Evolutionary conservation across 176 grass and related monocot genomes (phyloP).

Genomic region (Hordeum marinum): DNA sequence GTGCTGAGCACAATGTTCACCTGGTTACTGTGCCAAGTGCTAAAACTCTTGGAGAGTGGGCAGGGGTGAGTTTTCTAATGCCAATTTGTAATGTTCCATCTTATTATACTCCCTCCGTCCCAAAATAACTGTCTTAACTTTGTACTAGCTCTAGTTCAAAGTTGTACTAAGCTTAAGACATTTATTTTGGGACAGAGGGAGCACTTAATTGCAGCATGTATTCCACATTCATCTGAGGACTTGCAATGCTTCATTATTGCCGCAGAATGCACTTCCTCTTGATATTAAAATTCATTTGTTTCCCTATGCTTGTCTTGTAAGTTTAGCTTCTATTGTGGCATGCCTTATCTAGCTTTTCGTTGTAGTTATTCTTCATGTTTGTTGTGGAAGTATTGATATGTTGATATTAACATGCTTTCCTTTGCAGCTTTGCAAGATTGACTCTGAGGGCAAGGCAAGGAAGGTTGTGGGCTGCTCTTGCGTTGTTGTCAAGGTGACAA

Average conservation of each 20-base stretch:
- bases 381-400: neutral
- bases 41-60: slow-evolving; percentile 76
- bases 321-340: neutral
- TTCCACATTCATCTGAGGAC: neutral
- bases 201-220: neutral
- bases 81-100: neutral
- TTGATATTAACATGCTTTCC: neutral
- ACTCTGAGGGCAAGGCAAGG: slow-evolving; percentile 79
- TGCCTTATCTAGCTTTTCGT: neutral
- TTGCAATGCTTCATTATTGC: neutral
- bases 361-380: neutral
- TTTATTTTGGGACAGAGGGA: no score
- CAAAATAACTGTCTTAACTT: no score
- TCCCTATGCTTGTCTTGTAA: neutral
- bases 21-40: slow-evolving; percentile 63
- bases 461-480: slow-evolving; percentile 91
- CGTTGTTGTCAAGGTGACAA: slow-evolving; percentile 62
- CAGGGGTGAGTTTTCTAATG: slow-evolving; percentile 40
- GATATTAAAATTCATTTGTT: neutral
- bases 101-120: no score
- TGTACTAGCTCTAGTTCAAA: no score
- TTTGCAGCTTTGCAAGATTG: slow-evolving; percentile 84
- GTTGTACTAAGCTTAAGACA: no score
- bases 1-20: slow-evolving; percentile 69
- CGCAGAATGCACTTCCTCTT: neutral